These are phyloP conservation scores for Entamoeba histolytica DNA, from an alignment of 208 protist genomes.

Conservation along the genomic window DNA sequence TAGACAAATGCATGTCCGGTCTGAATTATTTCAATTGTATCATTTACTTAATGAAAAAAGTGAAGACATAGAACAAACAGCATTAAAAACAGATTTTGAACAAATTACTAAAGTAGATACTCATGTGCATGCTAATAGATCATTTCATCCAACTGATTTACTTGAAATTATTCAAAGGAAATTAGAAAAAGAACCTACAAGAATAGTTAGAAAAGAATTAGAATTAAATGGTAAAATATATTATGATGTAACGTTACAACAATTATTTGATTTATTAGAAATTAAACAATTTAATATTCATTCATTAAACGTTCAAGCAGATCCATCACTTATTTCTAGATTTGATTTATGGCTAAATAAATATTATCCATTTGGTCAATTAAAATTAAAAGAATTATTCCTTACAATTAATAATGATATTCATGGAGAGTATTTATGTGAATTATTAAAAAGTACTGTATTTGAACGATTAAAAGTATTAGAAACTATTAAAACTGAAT, in stretches of 20 bases:
- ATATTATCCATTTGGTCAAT: neutral
- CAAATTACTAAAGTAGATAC: slow-evolving; percentile 73
- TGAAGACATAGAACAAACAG: neutral
- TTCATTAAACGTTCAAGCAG: slow-evolving; percentile 19
- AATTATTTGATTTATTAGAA: slow-evolving; percentile 22
- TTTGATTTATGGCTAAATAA: slow-evolving; percentile 16
- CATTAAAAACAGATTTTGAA: neutral
- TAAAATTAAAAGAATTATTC: neutral
- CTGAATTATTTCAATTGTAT: neutral
- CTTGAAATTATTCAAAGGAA: slow-evolving; percentile 71
- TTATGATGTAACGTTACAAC: neutral
- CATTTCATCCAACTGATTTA: slow-evolving; percentile 69
- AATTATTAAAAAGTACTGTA: neutral
- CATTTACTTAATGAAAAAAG: neutral
- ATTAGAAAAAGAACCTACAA: slow-evolving; percentile 56
- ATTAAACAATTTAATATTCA: slow-evolving; percentile 30
- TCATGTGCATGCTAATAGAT: slow-evolving; percentile 73
- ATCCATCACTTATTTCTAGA: slow-evolving; percentile 1
- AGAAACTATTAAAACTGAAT: neutral
- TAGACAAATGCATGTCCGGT: neutral
- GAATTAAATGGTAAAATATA: neutral
- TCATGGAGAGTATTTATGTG: slow-evolving; percentile 4
- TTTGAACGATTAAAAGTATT: neutral
- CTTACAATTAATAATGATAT: slow-evolving; percentile 9
- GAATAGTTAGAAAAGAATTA: neutral